Evolutionary conservation across 495 filamentous ascomycete genomes (phyloP), one percentile per base, ranked within the genome.

Genomic region (Penicillium maclennaniae): DNA sequence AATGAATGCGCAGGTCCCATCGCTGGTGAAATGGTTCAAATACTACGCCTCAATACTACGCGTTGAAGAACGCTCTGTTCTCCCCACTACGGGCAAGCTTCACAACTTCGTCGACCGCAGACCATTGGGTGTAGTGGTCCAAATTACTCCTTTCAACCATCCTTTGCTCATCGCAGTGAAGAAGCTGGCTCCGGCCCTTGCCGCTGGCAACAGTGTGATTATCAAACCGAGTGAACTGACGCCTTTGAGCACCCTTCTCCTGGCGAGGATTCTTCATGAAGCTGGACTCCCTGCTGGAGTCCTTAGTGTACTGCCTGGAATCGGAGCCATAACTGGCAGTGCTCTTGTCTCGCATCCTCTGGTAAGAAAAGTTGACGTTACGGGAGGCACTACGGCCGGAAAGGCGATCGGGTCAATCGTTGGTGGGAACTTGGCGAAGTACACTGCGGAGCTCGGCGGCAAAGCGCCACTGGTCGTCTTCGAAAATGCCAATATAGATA

Each of bases 221-320:
- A 69, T 96, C 37, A 96, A 96, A 75, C 92, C 92, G 4, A 93
- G 90, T 0, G 92, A 96, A 71, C 83, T 90, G 51, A 91, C 93
- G 52, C 92, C 92, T 0, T 26, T 16, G 23, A 27, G 25, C 12
- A 27, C 45, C 28, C 28, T 28, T 6, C 17, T 46, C 3, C 44
- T 46, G 26, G 44, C 85, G 43, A 88, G 93, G 61, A 77, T 96
- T 10, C 83, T 82, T 45, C 76, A 84, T 54, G 83, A 95, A 71
- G 91, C 92, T 17, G 91, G 91, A 9, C 89, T 96, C 69, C 91
- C 92, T 19, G 76, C 83, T 7, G 92, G 91, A 44, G 92, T 96
- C 4, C 73, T 96, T 55, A 96, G 95, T 71, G 80, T 96, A 21
- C 78, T 96, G 19, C 89, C 95, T 62, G 91, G 91, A 49, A 80